These are phyloP conservation scores for Ophiostoma sp. DNA, from an alignment of 2,329 filamentous ascomycete genomes.

Conservation along the genomic window DNA sequence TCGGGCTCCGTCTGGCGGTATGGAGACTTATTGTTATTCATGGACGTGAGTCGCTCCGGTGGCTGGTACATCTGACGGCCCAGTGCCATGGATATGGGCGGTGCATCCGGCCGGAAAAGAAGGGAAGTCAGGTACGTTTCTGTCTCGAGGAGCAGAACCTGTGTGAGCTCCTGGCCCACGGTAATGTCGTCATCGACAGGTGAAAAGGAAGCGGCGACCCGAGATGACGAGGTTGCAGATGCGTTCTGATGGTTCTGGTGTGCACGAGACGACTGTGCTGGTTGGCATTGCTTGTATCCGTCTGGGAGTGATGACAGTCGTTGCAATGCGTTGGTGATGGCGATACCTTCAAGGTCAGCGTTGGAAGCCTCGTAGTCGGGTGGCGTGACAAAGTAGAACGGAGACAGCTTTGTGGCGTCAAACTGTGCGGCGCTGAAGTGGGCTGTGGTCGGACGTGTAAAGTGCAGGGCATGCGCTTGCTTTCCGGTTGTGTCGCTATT, in stretches of 20 bases:
- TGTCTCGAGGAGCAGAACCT: slow-evolving; percentile 4
- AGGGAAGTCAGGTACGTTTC: neutral
- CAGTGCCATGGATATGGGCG: neutral
- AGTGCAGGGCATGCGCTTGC: neutral
- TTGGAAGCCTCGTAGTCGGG: neutral
- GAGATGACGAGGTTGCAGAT: neutral
- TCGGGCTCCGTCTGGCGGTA: neutral
- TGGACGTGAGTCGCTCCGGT: neutral
- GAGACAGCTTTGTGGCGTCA: neutral
- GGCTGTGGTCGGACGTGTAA: neutral
- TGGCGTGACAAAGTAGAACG: neutral
- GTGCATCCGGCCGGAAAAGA: neutral
- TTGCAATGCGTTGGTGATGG: neutral
- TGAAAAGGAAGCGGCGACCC: neutral
- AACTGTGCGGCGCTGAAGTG: neutral
- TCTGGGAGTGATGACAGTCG: neutral
- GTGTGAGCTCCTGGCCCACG: neutral
- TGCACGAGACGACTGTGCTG: too few species aligned
- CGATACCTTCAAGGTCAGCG: neutral
- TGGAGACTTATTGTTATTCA: neutral
- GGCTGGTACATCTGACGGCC: neutral
- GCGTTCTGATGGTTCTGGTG: neutral
- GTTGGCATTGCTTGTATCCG: neutral
- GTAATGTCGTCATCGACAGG: neutral
- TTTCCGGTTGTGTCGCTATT: neutral